A percentile compares a stretch with the other conserved stretches of the same genome.
These are phyloP conservation scores for Ustanciosporium gigantosporum DNA, from an alignment of 1,284 basidiomycete genomes.

Conservation along the genomic window DNA sequence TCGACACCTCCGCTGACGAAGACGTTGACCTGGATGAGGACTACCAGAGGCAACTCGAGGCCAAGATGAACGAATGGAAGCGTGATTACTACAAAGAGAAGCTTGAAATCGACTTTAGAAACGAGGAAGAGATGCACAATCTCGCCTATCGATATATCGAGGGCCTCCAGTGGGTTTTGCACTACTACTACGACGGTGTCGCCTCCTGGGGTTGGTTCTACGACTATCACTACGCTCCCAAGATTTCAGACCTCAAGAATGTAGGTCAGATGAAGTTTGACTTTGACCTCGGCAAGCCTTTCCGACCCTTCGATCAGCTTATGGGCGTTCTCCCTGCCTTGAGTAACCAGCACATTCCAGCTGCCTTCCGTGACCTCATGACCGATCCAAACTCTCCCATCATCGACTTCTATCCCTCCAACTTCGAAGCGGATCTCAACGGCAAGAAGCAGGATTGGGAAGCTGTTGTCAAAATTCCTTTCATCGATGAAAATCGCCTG, in stretches of 20 bases:
- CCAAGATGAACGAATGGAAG: constrained; percentile 93
- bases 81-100: constrained; percentile 74
- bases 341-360: constrained; percentile 83
- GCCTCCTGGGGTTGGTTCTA: constrained; percentile 99
- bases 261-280: constrained; percentile 79
- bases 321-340: constrained; percentile 96
- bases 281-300: constrained; percentile 85
- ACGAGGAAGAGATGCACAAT: constrained; percentile 64
- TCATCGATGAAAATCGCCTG: constrained; percentile 84
- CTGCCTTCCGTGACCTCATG: constrained; percentile 90
- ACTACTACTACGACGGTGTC: constrained; percentile 96
- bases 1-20: constrained; percentile 35
- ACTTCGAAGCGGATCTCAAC: constrained; percentile 92
- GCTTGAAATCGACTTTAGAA: constrained; percentile 62
- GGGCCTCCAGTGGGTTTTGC: constrained; percentile 97
- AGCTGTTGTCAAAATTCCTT: constrained; percentile 97
- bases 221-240: constrained; percentile 85
- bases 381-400: constrained; percentile 82
- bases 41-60: constrained; percentile 73
- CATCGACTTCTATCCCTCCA: constrained; percentile 87
- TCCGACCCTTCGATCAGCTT: constrained; percentile 91
- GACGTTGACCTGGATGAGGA: constrained; percentile 57
- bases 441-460: constrained; percentile 99
- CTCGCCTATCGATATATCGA: constrained; percentile 74
- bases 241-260: constrained; percentile 74